Base-by-base conservation (phyloP, 2,329 filamentous ascomycete genomes). In the Aspergillus candidus region DNA sequence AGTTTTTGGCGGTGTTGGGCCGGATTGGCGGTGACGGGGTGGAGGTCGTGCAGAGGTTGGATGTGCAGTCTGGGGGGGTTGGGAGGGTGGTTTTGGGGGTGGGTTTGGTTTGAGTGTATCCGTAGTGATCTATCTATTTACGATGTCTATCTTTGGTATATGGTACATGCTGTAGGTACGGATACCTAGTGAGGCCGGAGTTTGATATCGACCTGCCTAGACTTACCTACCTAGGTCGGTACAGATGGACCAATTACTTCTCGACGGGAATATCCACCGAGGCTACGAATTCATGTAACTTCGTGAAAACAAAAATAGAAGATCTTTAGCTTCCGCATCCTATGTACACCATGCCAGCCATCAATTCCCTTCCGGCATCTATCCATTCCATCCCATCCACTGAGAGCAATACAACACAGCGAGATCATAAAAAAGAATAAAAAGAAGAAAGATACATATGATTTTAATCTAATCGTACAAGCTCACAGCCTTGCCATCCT, bases 1-100 rank as follows among this genome's bases (percentile, higher is more conserved):
- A 78, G 31, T 79, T 84, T 51, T 53, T 69, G 36, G 50, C 54
- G 13, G 61, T 64, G 12, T 32, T 69, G 37, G 47, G 51, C 34
- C 54, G 53, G 11, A 49, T 67, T 6, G 44, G 56, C 48, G 47
- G 49, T 5, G 46, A 53, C 45, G 43, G 50, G 43, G 27, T 69
- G 43, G 51, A 55, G 17, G 60, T 65, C 13, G 57, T 56, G 38
- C 55, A 65, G 36, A 58, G 59, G 32, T 41, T 64, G 45, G 62
- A 71, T 52, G 54, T 69, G 22, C 63, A 67, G 27, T 67, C 65
- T 11, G 65, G 65, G 36, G 71, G 72, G 4, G 70, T 74, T 14
- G 69, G 67, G 11, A 61, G 71, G 45, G 61, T 70, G 7, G 60
- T 74, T 15, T 46, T 73, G 43, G 65, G 72, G 46, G 22, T 27